These are phyloP conservation scores for Clausena lansium DNA, from an alignment of 345 rosid genomes.

Conservation along the genomic window DNA sequence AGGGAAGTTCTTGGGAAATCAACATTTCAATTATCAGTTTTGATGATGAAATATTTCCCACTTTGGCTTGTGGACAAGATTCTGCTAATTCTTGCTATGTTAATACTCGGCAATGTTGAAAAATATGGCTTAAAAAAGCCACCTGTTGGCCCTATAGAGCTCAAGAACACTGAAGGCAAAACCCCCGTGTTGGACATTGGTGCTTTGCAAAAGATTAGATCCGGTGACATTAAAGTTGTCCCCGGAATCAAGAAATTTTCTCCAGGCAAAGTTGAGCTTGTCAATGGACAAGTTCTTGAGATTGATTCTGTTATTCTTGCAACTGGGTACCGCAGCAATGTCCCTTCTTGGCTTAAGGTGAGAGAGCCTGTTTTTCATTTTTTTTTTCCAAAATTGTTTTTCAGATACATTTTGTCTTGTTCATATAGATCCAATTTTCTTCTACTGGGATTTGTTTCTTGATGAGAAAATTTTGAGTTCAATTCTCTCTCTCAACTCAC, in stretches of 20 bases:
- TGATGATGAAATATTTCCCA: conserved; percentile 65
- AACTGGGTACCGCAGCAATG: conserved; percentile 92
- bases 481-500: neutral
- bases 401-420: conserved; percentile 16
- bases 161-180: conserved; percentile 62
- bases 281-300: conserved; percentile 52
- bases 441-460: conserved; percentile 4
- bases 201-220: conserved; percentile 59
- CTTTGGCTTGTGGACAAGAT: conserved; percentile 73
- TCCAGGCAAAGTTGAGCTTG: conserved; percentile 55
- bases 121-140: conserved; percentile 75
- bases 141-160: conserved; percentile 54
- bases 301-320: conserved; percentile 79
- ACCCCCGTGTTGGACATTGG: conserved; percentile 87
- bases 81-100: conserved; percentile 49
- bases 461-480: conserved; percentile 3
- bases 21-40: conserved; percentile 56
- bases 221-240: conserved; percentile 69
- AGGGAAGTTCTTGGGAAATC: conserved; percentile 78
- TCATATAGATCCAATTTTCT: conserved; percentile 12
- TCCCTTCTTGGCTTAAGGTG: conserved; percentile 91
- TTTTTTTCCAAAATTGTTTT: neutral
- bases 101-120: conserved; percentile 55
- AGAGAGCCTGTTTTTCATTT: conserved; percentile 2
- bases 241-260: conserved; percentile 64